phyloP scores from a whole-genome alignment of 352 stramenopile species.

The Globisporangium megalacanthum region DNA sequence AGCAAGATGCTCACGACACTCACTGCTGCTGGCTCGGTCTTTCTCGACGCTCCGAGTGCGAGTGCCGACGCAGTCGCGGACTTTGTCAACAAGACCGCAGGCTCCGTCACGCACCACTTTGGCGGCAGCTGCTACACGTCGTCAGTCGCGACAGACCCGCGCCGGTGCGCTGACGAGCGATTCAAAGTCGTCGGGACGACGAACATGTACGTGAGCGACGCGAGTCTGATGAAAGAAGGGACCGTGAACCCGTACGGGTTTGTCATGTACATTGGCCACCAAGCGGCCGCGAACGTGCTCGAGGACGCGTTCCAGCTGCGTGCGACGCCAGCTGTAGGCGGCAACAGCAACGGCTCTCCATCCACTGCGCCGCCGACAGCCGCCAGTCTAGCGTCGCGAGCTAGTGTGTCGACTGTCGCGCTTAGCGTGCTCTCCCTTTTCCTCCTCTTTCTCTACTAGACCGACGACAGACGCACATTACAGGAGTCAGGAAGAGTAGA shows the following conservation, averaged over 20 bases:
- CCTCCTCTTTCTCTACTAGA: no score
- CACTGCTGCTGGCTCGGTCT: slow-evolving; percentile 34
- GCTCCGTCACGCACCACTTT: slow-evolving; percentile 50
- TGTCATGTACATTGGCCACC: slow-evolving; percentile 65
- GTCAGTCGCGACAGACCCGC: slow-evolving; percentile 24
- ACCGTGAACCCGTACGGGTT: slow-evolving; percentile 71
- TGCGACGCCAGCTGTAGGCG: background rate
- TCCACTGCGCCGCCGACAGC: no score
- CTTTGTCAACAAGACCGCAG: slow-evolving; percentile 30
- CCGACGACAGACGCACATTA: no score
- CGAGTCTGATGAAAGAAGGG: slow-evolving; percentile 53
- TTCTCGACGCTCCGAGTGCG: slow-evolving; percentile 26
- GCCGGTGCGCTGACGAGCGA: slow-evolving; percentile 56
- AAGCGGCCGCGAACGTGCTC: slow-evolving; percentile 39
- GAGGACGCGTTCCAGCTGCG: slow-evolving; percentile 20
- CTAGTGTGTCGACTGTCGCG: no score
- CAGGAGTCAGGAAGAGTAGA: no score
- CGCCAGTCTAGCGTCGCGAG: no score
- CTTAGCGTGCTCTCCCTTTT: background rate
- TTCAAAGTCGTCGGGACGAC: slow-evolving; percentile 52
- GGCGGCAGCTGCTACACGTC: slow-evolving; percentile 71
- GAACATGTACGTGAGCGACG: slow-evolving; percentile 69
- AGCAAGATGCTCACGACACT: slow-evolving; percentile 34
- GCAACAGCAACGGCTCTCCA: background rate
- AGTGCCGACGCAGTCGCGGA: slow-evolving; percentile 24